These are phyloP conservation scores for Salisapilia sapeloensis DNA, from an alignment of 352 stramenopile species.

Conservation along the genomic window DNA sequence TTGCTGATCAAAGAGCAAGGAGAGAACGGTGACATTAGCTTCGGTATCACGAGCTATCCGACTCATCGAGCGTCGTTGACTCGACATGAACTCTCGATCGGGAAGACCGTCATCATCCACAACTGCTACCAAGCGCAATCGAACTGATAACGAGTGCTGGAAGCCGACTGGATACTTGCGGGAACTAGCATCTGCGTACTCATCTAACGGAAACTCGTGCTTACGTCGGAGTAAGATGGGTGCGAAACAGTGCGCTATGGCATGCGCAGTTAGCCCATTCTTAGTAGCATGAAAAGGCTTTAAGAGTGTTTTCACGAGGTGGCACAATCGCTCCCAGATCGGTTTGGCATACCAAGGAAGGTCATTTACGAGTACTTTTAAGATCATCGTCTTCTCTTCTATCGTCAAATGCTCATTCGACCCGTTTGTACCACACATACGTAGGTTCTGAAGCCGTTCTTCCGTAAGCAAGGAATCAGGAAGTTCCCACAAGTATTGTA, in stretches of 20 bases:
- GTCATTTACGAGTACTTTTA: constrained; percentile 62
- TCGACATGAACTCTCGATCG: constrained; percentile 12
- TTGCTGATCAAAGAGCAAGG: constrained; percentile 46
- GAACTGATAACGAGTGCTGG: constrained; percentile 26
- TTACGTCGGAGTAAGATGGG: constrained; percentile 38
- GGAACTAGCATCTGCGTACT: constrained; percentile 46
- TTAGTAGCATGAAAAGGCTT: constrained; percentile 36
- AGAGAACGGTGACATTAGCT: constrained; percentile 43
- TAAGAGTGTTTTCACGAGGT: constrained; percentile 40
- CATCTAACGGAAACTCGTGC: constrained; percentile 34
- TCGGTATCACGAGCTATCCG: constrained; percentile 45
- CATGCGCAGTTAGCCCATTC: constrained; percentile 52
- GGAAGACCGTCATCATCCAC: constrained; percentile 19
- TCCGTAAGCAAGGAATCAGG: constrained; percentile 59
- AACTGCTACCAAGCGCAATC: constrained; percentile 23
- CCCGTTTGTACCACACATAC: constrained; percentile 22
- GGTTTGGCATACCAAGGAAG: constrained; percentile 69
- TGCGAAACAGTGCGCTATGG: constrained; percentile 40
- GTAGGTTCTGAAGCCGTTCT: constrained; percentile 50
- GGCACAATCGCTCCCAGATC: constrained; percentile 47
- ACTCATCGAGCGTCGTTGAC: constrained; percentile 21
- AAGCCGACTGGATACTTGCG: constrained; percentile 64
- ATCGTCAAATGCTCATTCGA: constrained; percentile 23
- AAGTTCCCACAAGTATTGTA: constrained; percentile 75
- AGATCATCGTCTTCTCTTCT: constrained; percentile 34